phyloP scores from a whole-genome alignment of 1,139 yeast species.

The Scheffersomyces segobiensis region DNA sequence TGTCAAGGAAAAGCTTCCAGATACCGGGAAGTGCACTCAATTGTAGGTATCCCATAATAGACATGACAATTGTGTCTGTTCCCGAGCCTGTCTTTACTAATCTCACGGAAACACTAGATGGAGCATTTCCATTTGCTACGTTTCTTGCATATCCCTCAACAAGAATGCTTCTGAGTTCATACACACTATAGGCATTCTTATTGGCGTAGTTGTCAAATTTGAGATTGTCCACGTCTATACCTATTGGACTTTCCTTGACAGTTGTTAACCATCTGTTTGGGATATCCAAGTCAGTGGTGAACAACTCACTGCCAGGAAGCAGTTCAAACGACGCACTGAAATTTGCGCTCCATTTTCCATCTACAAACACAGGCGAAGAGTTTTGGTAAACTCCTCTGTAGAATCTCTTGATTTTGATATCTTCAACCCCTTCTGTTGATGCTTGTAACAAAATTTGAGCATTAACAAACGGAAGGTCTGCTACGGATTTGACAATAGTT shows the following conservation, averaged over 20 bases:
- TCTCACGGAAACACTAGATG: slow-evolving; percentile 55
- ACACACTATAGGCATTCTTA: slow-evolving; percentile 15
- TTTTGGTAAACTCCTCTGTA: slow-evolving; percentile 50
- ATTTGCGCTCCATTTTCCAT: slow-evolving; percentile 28
- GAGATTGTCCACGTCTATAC: slow-evolving; percentile 63
- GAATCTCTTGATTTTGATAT: slow-evolving; percentile 56
- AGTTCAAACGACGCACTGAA: slow-evolving; percentile 15
- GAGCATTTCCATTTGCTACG: slow-evolving; percentile 31
- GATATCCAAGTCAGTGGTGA: slow-evolving; percentile 59
- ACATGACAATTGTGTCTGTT: slow-evolving; percentile 68
- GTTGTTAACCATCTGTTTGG: slow-evolving; percentile 69
- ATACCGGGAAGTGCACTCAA: slow-evolving; percentile 68
- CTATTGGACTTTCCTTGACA: slow-evolving; percentile 39
- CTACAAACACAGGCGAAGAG: slow-evolving; percentile 40
- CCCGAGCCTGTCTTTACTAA: slow-evolving; percentile 18
- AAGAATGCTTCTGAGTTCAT: slow-evolving; percentile 46
- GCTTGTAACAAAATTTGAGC: slow-evolving; percentile 66
- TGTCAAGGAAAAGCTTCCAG: slow-evolving; percentile 52
- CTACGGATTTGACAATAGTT: slow-evolving; percentile 48
- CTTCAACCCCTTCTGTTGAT: slow-evolving; percentile 25
- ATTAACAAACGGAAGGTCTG: slow-evolving; percentile 44
- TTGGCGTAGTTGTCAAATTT: slow-evolving; percentile 32
- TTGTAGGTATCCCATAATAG: slow-evolving; percentile 75
- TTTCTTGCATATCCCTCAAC: slow-evolving; percentile 74
- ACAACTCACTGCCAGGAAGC: slow-evolving; percentile 51